phyloP scores from a whole-genome alignment of 768 basidiomycete species.

The Pleurotus ostreatus region DNA sequence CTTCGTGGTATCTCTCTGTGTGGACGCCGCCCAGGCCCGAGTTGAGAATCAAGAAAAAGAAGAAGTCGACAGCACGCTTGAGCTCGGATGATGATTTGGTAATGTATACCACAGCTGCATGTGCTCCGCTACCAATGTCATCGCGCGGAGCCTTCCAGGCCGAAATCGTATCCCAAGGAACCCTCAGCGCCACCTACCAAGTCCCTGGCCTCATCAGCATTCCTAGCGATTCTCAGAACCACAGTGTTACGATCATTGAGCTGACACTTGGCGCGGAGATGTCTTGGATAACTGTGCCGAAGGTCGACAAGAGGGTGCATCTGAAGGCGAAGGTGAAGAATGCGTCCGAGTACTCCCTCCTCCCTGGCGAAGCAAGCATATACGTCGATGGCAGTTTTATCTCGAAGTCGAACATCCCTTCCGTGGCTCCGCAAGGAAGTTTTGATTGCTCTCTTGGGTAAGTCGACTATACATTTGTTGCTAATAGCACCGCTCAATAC shows the following conservation, averaged over 20 bases:
- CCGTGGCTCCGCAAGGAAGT: slow-evolving; percentile 32
- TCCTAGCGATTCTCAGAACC: slow-evolving; percentile 24
- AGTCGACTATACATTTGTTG: neutral
- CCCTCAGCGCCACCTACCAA: slow-evolving; percentile 27
- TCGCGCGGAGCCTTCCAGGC: too few species aligned
- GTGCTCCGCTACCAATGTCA: neutral
- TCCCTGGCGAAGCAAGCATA: slow-evolving; percentile 30
- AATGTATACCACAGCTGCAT: neutral
- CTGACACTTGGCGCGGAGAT: slow-evolving; percentile 27
- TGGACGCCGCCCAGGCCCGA: neutral
- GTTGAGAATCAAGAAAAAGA: neutral
- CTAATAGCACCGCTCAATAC: neutral
- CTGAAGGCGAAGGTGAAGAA: slow-evolving; percentile 31
- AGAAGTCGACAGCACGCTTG: too few species aligned
- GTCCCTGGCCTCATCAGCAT: slow-evolving; percentile 29
- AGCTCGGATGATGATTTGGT: neutral
- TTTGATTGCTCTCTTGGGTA: slow-evolving; percentile 39
- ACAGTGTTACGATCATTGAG: slow-evolving; percentile 28
- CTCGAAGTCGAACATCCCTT: slow-evolving; percentile 27
- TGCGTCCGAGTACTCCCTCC: slow-evolving; percentile 32
- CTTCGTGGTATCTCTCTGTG: slow-evolving; percentile 15
- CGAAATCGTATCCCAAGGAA: slow-evolving; percentile 10
- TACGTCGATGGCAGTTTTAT: slow-evolving; percentile 41
- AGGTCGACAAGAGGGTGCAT: slow-evolving; percentile 25
- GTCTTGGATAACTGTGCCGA: slow-evolving; percentile 33